Percentiles rank a stretch among this genome's conserved stretches.
Conservation (phyloP, 805 yeast species). For the Yarrowia sp. region DNA sequence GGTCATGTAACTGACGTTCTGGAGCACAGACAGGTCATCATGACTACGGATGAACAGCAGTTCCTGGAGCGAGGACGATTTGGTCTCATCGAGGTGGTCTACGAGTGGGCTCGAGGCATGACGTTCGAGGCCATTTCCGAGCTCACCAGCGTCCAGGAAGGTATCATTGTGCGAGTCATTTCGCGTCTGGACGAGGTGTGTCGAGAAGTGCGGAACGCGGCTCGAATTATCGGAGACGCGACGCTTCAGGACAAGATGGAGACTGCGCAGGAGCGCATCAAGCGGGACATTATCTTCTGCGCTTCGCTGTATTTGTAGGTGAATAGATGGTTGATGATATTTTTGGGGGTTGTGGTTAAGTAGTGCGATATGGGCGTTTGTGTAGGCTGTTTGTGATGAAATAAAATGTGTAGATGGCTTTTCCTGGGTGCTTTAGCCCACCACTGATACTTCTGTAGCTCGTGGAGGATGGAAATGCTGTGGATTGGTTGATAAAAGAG, state of each 20-base stretch:
- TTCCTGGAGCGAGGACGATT: slow-evolving; percentile 82
- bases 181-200: slow-evolving; percentile 93
- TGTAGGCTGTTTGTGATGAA: no score
- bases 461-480: no score
- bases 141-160: slow-evolving; percentile 87
- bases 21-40: slow-evolving; percentile 62
- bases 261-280: slow-evolving; percentile 89
- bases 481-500: no score
- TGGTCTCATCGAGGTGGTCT: slow-evolving; percentile 88
- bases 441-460: no score
- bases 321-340: not conserved
- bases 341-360: not conserved
- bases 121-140: slow-evolving; percentile 89
- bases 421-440: no score
- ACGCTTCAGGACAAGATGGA: slow-evolving; percentile 85
- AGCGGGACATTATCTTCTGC: slow-evolving; percentile 95
- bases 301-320: slow-evolving; percentile 79
- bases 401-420: no score
- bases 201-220: slow-evolving; percentile 90
- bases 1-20: slow-evolving; percentile 59
- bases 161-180: slow-evolving; percentile 93
- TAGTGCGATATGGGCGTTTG: no score
- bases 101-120: slow-evolving; percentile 97
- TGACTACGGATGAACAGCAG: slow-evolving; percentile 81
- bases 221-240: slow-evolving; percentile 91